Conservation (phyloP, 371 early-diverging fungal genomes). For the Rhizopus microsporus region DNA sequence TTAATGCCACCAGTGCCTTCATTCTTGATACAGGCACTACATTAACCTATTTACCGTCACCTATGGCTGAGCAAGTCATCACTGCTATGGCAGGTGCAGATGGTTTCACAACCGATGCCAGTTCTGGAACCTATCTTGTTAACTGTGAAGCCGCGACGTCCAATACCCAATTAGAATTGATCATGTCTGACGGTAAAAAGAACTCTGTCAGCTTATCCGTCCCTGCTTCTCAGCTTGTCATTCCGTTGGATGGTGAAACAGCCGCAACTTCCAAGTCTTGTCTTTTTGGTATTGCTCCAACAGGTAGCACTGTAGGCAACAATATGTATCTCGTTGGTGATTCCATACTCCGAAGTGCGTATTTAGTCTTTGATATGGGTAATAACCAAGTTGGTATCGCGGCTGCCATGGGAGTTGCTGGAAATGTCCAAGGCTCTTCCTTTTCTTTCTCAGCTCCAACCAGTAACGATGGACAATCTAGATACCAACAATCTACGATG, state of each 20-base stretch:
- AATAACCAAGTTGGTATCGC: slow-evolving; percentile 44
- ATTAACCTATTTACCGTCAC: slow-evolving; percentile 40
- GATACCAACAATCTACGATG: not conserved
- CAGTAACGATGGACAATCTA: not conserved
- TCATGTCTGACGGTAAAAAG: slow-evolving; percentile 13
- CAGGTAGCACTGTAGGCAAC: slow-evolving; percentile 7
- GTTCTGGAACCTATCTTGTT: slow-evolving; percentile 26
- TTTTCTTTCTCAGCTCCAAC: slow-evolving; percentile 5
- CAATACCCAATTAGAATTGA: slow-evolving; percentile 18
- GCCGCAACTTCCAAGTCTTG: slow-evolving; percentile 24
- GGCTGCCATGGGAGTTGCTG: slow-evolving; percentile 27
- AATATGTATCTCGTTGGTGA: slow-evolving; percentile 40
- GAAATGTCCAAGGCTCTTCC: slow-evolving; percentile 28
- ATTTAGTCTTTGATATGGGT: slow-evolving; percentile 46
- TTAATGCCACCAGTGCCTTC: slow-evolving; percentile 24
- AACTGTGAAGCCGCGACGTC: slow-evolving; percentile 24
- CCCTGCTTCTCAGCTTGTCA: slow-evolving; percentile 38
- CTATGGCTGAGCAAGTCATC: slow-evolving; percentile 27
- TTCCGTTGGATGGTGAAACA: slow-evolving; percentile 33
- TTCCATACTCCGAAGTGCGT: slow-evolving; percentile 37
- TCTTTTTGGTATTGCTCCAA: slow-evolving; percentile 48
- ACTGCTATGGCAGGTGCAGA: slow-evolving; percentile 21
- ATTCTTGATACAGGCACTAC: slow-evolving; percentile 55
- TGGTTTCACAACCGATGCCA: slow-evolving; percentile 19
- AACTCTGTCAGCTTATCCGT: slow-evolving; percentile 29